Conservation (phyloP, 225 moss, liverwort and hornwort genomes). For the Polytrichum formosum region DNA sequence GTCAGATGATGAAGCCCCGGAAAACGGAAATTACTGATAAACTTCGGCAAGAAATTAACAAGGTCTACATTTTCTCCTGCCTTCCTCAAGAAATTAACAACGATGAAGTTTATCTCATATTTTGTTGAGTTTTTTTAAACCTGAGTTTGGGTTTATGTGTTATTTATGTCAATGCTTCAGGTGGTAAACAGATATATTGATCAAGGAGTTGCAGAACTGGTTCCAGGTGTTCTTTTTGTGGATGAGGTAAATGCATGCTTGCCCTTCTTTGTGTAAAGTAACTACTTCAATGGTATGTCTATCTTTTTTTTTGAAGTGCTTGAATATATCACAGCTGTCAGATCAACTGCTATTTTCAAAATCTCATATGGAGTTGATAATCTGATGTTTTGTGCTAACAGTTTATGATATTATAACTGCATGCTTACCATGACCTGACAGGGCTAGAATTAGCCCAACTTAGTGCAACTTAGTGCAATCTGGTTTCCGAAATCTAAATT, state of each 20-base stretch:
- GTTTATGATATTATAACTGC: too few relatives aligned
- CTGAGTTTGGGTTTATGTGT: too few relatives aligned
- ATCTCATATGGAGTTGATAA: too few relatives aligned
- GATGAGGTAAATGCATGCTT: slow-evolving; percentile 44
- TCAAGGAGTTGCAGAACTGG: slow-evolving; percentile 98
- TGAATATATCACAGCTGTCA: too few relatives aligned
- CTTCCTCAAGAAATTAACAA: not conserved
- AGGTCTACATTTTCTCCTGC: slow-evolving; percentile 29
- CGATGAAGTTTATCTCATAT: not conserved
- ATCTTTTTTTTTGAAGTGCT: too few relatives aligned
- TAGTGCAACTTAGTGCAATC: too few relatives aligned
- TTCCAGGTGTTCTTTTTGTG: slow-evolving; percentile 90
- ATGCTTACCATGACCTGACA: too few relatives aligned
- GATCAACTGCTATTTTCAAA: too few relatives aligned
- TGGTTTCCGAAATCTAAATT: too few relatives aligned
- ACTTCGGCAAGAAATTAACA: slow-evolving; percentile 80
- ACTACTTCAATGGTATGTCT: too few relatives aligned
- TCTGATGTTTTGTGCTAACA: too few relatives aligned
- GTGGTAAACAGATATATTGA: slow-evolving; percentile 96
- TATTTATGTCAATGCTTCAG: slow-evolving; percentile 17
- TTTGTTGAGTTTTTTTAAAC: not conserved
- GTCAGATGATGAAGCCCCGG: slow-evolving; percentile 99
- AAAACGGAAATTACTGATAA: slow-evolving; percentile 99
- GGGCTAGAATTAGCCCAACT: too few relatives aligned
- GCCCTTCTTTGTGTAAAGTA: not conserved